A percentile compares a stretch with the other conserved stretches of the same genome.
Conservation (phyloP, 2,329 filamentous ascomycete genomes). For the Alternaria incomplexa region DNA sequence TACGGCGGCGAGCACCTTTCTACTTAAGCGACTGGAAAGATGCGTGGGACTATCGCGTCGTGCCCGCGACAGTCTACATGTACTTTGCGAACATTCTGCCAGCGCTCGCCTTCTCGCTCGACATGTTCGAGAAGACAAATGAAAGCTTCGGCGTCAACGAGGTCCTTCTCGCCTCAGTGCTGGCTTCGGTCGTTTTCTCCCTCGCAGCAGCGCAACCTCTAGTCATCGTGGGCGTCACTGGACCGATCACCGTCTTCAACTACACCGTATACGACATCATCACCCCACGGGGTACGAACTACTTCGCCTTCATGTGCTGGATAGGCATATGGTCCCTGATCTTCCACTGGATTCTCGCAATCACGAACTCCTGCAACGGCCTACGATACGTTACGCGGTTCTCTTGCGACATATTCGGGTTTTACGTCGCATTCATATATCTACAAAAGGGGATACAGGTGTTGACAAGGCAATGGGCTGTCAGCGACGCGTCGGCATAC, state of each 20-base stretch:
- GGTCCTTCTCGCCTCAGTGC: conserved; percentile 82
- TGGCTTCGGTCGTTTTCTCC: conserved; percentile 82
- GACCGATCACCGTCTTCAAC: conserved; percentile 93
- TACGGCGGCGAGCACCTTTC: conserved; percentile 75
- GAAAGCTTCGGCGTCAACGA: conserved; percentile 91
- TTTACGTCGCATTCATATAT: conserved; percentile 92
- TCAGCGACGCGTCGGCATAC: conserved; percentile 69
- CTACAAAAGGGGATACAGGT: conserved; percentile 91
- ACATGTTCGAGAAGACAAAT: conserved; percentile 90
- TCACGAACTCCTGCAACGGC: conserved; percentile 86
- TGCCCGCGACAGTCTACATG: conserved; percentile 89
- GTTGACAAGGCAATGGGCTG: conserved; percentile 73
- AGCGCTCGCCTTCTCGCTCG: conserved; percentile 84
- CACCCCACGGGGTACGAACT: conserved; percentile 75
- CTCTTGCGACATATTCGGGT: conserved; percentile 91
- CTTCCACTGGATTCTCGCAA: conserved; percentile 82
- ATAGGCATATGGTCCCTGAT: conserved; percentile 86
- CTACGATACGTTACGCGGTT: conserved; percentile 91
- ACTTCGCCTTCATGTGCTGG: conserved; percentile 90
- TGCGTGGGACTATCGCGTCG: conserved; percentile 88
- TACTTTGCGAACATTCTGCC: conserved; percentile 94
- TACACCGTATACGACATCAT: conserved; percentile 95
- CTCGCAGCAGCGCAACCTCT: conserved; percentile 82
- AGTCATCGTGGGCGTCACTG: conserved; percentile 89
- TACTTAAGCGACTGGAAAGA: conserved; percentile 85